Base-by-base conservation (phyloP, 768 basidiomycete genomes). In the Boletus vinaceobasis region DNA sequence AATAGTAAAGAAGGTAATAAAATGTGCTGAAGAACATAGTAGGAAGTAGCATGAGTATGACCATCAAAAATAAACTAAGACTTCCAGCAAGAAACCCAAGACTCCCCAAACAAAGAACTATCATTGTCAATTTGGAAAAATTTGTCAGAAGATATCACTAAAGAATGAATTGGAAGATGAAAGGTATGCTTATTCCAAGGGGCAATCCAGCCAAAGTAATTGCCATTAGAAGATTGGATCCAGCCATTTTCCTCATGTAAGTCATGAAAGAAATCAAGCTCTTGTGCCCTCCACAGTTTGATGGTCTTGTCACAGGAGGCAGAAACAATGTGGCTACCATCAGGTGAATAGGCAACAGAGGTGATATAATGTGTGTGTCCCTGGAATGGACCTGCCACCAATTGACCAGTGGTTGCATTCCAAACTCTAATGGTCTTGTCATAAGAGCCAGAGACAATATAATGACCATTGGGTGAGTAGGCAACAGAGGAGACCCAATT, bases 191-290 rank as follows among this genome's bases (percentile, higher is more conserved):
- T 55, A 31, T 42, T 46, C 57, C 57, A 58, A 42, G 57, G 48
- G 33, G 53, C 33, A 27, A 56, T 14, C 56, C 56, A 54, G 8
- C 47, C 38, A 54, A 31, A 54, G 14, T 3, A 37, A 49, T 10
- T 3, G 23, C 40, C 47, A 53, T 42, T 5, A 38, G 44, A 56
- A 26, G 44, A 56, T 26, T 50, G 44, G 27, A 58, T 49, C 58
- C 50, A 59, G 17, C 58, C 31, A 52, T 52, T 21, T 2, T 35
- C 4, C 3, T 39, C 9, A 40, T n/a, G 8, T 4, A 57, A 13
- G 31, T 40, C 7, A 35, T 14, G 31, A 57, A 39, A 38, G 0
- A 5, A 37, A 57, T 14, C 0, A 19, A 48, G 27, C 0, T 44
- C 42, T 29, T 40, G 21, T 10, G 17, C 17, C 9, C 14, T 48